phyloP scores from a whole-genome alignment of 169 alveolate genomes.

The Plasmodium chabaudi region DNA sequence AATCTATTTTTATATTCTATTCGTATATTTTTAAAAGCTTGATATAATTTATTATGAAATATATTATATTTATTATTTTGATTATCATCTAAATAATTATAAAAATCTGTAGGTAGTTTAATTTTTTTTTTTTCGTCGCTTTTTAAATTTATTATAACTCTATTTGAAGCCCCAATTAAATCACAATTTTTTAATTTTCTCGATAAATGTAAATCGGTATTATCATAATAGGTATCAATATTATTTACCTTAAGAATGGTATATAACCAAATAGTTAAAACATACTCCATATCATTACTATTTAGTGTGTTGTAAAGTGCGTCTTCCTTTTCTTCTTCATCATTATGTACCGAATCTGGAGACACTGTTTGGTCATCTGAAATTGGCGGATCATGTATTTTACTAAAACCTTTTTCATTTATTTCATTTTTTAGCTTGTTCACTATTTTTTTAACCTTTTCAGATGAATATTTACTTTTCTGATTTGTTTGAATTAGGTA shows the following conservation, averaged over 20 bases:
- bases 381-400: neutral
- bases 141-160: constrained; percentile 53
- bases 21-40: constrained; percentile 25
- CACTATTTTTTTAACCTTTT: constrained; percentile 12
- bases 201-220: constrained; percentile 62
- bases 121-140: constrained; percentile 24
- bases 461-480: constrained; percentile 43
- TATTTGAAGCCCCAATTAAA: constrained; percentile 51
- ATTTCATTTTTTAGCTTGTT: neutral
- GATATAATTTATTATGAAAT: constrained; percentile 26
- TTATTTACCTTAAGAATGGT: constrained; percentile 27
- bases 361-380: neutral
- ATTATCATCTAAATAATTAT: constrained; percentile 21
- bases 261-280: constrained; percentile 33
- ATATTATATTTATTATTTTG: constrained; percentile 13
- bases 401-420: neutral
- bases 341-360: neutral
- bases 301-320: constrained; percentile 3
- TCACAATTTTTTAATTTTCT: constrained; percentile 67
- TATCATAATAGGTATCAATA: constrained; percentile 51
- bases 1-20: constrained; percentile 50
- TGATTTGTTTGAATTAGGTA: constrained; percentile 54
- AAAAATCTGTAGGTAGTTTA: constrained; percentile 50
- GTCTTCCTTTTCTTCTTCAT: neutral
- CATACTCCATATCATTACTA: constrained; percentile 60